phyloP scores from a whole-genome alignment of 345 rosid genomes.

The Noccaea caerulescens region DNA sequence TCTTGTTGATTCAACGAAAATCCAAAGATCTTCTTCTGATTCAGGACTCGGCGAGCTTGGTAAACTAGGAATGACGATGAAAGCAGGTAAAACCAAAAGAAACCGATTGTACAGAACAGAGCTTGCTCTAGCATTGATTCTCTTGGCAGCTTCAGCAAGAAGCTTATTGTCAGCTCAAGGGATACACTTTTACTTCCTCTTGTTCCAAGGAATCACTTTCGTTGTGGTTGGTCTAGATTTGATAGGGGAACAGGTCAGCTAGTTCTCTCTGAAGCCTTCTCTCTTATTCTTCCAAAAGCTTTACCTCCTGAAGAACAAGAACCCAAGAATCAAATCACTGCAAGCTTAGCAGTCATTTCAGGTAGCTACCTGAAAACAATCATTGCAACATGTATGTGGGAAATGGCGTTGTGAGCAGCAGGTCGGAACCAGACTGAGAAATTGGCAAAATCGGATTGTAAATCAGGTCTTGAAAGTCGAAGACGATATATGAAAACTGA shows the following conservation, averaged over 20 bases:
- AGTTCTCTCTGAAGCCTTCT: not conserved
- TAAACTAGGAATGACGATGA: conserved; percentile 47
- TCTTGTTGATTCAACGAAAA: conserved; percentile 36
- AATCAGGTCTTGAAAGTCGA: too few species aligned
- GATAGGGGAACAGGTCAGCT: conserved; percentile 90
- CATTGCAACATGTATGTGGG: not conserved
- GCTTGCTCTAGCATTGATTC: conserved; percentile 68
- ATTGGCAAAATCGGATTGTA: too few species aligned
- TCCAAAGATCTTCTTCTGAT: conserved; percentile 67
- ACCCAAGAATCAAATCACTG: not conserved
- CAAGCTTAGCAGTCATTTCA: not conserved
- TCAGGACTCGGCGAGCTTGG: conserved; percentile 66
- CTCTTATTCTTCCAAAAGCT: not conserved
- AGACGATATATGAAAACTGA: too few species aligned
- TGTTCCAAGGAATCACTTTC: conserved; percentile 87
- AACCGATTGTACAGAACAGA: conserved; percentile 77
- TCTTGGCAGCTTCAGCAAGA: conserved; percentile 69
- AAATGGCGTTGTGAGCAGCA: too few species aligned
- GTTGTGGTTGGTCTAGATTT: conserved; percentile 85
- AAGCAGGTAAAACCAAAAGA: conserved; percentile 54
- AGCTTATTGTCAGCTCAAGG: conserved; percentile 91
- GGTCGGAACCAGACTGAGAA: too few species aligned
- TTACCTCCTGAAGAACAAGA: not conserved
- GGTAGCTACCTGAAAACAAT: not conserved
- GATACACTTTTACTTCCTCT: conserved; percentile 82